These are phyloP conservation scores for Penstemon davidsonii DNA, from an alignment of 257 asterid genomes.

Conservation along the genomic window DNA sequence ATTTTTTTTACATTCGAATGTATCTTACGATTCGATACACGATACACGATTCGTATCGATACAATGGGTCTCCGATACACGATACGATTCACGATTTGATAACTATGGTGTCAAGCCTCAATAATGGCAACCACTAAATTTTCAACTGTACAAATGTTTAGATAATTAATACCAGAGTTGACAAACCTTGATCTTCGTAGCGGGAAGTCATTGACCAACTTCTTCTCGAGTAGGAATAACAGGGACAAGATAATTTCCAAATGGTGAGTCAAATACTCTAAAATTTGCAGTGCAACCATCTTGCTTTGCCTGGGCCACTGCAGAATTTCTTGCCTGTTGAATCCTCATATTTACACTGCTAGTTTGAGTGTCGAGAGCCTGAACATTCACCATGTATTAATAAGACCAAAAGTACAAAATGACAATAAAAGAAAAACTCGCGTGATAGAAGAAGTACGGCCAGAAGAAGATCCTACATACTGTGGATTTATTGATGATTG, in stretches of 20 bases:
- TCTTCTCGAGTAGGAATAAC: constrained; percentile 75
- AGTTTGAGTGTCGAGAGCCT: constrained; percentile 40
- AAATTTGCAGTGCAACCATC: constrained; percentile 64
- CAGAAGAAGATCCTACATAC: constrained; percentile 31
- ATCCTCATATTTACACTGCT: constrained; percentile 31
- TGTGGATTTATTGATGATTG: constrained; percentile 22
- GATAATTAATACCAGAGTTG: not conserved
- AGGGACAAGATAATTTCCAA: constrained; percentile 76
- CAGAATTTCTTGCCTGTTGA: constrained; percentile 55
- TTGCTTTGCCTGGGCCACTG: constrained; percentile 67
- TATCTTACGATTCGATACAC: no score
- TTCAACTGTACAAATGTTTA: not conserved
- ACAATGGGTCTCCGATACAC: no score
- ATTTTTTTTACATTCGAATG: no score
- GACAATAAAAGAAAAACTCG: not conserved
- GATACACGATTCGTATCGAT: no score
- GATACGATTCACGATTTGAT: no score
- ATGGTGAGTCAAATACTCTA: constrained; percentile 61
- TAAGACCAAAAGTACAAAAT: not conserved
- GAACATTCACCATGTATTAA: constrained; percentile 20
- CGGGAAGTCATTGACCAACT: constrained; percentile 40
- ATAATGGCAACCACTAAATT: not conserved
- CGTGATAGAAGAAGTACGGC: not conserved
- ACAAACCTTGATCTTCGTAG: constrained; percentile 8
- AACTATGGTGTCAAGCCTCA: constrained; percentile 2